Percentiles rank a stretch among this genome's conserved stretches.
Evolutionary conservation across 1,284 basidiomycete genomes (phyloP).

Genomic region (Malassezia japonica): DNA sequence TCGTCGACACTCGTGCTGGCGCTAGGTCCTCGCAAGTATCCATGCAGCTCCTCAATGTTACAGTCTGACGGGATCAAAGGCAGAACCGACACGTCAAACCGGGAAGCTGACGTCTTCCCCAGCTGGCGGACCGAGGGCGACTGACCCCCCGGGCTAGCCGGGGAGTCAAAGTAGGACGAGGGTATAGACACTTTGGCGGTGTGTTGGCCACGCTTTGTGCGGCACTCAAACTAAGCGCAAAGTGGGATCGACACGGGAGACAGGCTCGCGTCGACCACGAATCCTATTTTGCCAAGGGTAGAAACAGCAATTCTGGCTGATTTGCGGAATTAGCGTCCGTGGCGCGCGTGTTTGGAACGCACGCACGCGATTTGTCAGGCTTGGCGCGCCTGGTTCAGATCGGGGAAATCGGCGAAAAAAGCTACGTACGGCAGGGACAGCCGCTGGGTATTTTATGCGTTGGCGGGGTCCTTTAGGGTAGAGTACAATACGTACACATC

Average conservation of each 20-base stretch:
- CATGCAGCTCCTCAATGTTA: conserved; percentile 4
- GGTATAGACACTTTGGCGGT: conserved; percentile 14
- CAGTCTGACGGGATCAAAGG: conserved; percentile 10
- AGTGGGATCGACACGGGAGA: no score
- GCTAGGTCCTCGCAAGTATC: conserved; percentile 6
- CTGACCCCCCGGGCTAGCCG: not conserved
- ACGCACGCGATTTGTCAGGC: no score
- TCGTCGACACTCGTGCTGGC: not conserved
- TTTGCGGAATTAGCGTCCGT: no score
- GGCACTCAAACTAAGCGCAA: no score
- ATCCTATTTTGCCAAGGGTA: no score
- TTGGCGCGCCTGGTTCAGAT: no score
- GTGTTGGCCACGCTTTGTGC: not conserved
- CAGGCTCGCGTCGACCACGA: no score
- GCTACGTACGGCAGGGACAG: no score
- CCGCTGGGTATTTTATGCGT: conserved; percentile 7
- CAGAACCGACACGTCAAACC: conserved; percentile 8
- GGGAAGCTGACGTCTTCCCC: not conserved
- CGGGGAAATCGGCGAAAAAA: no score
- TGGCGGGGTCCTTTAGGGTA: conserved; percentile 8
- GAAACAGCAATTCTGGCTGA: no score
- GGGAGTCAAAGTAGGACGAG: not conserved
- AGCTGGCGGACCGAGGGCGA: not conserved
- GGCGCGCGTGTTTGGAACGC: no score
- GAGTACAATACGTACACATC: conserved; percentile 10